A percentile compares a stretch with the other conserved stretches of the same genome.
Evolutionary conservation across 805 yeast species (phyloP).

Genomic region (Sugiyamaella floridensis): DNA sequence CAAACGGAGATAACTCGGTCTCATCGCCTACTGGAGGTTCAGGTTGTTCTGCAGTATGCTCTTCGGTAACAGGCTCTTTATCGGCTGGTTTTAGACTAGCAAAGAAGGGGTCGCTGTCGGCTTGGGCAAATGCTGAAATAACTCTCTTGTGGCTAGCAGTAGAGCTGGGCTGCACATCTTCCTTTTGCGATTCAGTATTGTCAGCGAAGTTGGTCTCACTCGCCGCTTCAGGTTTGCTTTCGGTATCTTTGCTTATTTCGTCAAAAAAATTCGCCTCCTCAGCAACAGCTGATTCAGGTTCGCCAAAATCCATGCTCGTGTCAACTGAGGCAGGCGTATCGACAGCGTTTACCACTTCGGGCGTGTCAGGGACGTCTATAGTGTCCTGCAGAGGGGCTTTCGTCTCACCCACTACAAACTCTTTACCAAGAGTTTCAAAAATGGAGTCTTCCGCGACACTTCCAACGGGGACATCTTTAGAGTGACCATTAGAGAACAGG

Average conservation of each 20-base stretch:
- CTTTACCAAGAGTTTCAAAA: not conserved
- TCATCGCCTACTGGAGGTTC: not conserved
- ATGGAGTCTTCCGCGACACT: not conserved
- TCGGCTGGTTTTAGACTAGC: not conserved
- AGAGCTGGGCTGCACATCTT: not conserved
- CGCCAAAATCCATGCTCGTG: not conserved
- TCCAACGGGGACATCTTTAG: no score
- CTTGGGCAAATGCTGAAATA: not conserved
- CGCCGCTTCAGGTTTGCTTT: no score
- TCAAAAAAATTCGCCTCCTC: not conserved
- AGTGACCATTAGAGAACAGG: no score
- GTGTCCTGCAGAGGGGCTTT: not conserved
- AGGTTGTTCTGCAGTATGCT: not conserved
- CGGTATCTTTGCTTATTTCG: no score
- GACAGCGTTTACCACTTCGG: not conserved
- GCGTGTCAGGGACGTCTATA: not conserved
- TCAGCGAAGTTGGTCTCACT: no score
- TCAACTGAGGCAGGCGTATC: not conserved
- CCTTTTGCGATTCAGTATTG: not conserved
- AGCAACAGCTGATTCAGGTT: not conserved
- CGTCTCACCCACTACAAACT: not conserved
- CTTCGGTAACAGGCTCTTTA: not conserved
- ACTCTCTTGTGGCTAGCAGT: slow-evolving; percentile 1
- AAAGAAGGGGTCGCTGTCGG: not conserved
- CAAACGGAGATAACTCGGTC: slow-evolving; percentile 1